Percentiles rank a stretch among this genome's conserved stretches.
These are phyloP conservation scores for Trametes cingulata DNA, from an alignment of 768 basidiomycete species.

Conservation along the genomic window DNA sequence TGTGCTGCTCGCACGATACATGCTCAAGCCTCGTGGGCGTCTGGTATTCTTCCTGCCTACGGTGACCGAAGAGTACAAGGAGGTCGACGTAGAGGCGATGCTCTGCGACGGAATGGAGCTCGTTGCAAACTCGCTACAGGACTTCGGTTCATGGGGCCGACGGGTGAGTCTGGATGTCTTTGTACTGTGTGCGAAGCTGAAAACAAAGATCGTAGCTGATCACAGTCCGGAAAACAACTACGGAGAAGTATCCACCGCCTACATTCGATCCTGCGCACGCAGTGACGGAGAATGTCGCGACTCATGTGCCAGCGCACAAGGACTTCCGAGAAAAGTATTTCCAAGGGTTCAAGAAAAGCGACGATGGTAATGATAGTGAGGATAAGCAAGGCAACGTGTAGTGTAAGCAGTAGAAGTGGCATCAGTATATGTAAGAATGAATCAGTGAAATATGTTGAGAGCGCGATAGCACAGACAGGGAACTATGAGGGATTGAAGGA, in stretches of 20 bases:
- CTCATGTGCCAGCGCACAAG: constrained; percentile 78
- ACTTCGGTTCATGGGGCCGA: constrained; percentile 94
- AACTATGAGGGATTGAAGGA: too few species aligned
- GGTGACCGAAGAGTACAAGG: constrained; percentile 87
- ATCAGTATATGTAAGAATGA: not conserved
- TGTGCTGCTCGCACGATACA: constrained; percentile 75
- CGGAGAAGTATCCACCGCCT: constrained; percentile 49
- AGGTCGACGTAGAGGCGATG: constrained; percentile 77
- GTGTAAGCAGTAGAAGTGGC: not conserved
- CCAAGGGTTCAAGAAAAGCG: constrained; percentile 64
- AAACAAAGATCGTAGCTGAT: constrained; percentile 63
- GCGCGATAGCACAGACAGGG: not conserved
- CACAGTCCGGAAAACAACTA: constrained; percentile 76
- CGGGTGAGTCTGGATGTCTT: constrained; percentile 52
- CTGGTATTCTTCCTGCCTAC: constrained; percentile 96
- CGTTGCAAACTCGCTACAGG: constrained; percentile 85
- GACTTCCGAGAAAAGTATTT: constrained; percentile 91
- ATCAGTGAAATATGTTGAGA: not conserved
- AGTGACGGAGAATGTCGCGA: constrained; percentile 11
- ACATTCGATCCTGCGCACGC: constrained; percentile 45
- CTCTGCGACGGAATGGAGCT: constrained; percentile 88
- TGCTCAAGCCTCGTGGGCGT: constrained; percentile 83
- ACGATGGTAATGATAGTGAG: not conserved
- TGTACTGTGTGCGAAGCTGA: not conserved
- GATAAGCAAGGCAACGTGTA: not conserved